Conservation (phyloP, 2,329 filamentous ascomycete genomes). For the Anthostomella pinea region DNA sequence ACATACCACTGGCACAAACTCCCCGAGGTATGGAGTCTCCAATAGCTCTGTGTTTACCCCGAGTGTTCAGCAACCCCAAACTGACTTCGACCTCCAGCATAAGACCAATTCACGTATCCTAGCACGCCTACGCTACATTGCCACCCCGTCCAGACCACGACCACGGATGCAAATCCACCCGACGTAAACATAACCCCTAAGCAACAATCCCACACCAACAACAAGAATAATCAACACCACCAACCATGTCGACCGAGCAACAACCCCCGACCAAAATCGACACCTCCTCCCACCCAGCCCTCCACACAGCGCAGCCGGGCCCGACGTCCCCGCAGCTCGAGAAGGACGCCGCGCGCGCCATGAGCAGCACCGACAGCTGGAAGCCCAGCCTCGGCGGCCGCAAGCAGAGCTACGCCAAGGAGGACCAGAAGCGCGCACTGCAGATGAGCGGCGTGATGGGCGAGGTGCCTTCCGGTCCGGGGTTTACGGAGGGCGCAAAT, state of each 20-base stretch:
- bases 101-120: too few relatives aligned
- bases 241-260: constrained; percentile 1
- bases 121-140: too few relatives aligned
- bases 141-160: too few relatives aligned
- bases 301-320: constrained; percentile 9
- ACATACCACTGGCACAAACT: too few relatives aligned
- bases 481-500: constrained; percentile 39
- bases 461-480: constrained; percentile 30
- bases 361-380: constrained; percentile 41
- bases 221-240: background rate
- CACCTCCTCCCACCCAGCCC: constrained; percentile 4
- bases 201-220: background rate
- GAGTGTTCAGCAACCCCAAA: too few relatives aligned
- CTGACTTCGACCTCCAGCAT: too few relatives aligned
- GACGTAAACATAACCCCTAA: too few relatives aligned
- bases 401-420: constrained; percentile 48
- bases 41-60: too few relatives aligned
- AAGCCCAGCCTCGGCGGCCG: constrained; percentile 44
- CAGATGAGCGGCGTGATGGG: constrained; percentile 39
- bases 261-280: constrained; percentile 5
- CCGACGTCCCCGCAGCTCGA: constrained; percentile 29
- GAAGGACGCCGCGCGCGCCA: constrained; percentile 35
- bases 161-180: too few relatives aligned
- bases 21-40: too few relatives aligned
- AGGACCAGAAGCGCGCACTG: constrained; percentile 52